These are phyloP conservation scores for Pleurotus pulmonarius DNA, from an alignment of 768 basidiomycete genomes.

Conservation along the genomic window DNA sequence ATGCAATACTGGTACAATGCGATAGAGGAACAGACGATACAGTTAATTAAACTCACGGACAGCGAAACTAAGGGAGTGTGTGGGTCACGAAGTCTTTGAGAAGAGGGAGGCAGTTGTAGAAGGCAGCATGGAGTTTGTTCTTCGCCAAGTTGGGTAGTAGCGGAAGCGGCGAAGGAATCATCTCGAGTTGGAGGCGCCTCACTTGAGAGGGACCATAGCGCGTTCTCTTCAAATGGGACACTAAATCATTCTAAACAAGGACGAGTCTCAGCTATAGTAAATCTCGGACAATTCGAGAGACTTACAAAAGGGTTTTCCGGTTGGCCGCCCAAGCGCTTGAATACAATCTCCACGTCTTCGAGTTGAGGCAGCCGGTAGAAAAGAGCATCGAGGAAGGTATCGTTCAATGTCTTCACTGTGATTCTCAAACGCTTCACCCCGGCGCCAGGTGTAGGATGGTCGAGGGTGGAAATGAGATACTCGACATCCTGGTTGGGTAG, in stretches of 20 bases:
- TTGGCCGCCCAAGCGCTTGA: background rate
- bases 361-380: background rate
- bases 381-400: background rate
- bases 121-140: background rate
- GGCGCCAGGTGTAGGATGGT: background rate
- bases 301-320: background rate
- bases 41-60: too few relatives aligned
- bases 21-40: too few relatives aligned
- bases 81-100: constrained; percentile 1
- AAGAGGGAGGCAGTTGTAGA: constrained; percentile 1
- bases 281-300: background rate
- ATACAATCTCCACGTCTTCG: background rate
- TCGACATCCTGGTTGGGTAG: background rate
- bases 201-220: background rate
- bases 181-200: background rate
- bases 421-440: background rate
- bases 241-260: background rate
- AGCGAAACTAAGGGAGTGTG: background rate
- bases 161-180: background rate
- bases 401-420: background rate
- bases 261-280: background rate
- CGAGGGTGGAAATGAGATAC: background rate
- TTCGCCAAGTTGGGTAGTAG: background rate
- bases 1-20: too few relatives aligned
- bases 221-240: background rate